These are phyloP conservation scores for Malus hybrid DNA, from an alignment of 331 rosid species.

Conservation along the genomic window DNA sequence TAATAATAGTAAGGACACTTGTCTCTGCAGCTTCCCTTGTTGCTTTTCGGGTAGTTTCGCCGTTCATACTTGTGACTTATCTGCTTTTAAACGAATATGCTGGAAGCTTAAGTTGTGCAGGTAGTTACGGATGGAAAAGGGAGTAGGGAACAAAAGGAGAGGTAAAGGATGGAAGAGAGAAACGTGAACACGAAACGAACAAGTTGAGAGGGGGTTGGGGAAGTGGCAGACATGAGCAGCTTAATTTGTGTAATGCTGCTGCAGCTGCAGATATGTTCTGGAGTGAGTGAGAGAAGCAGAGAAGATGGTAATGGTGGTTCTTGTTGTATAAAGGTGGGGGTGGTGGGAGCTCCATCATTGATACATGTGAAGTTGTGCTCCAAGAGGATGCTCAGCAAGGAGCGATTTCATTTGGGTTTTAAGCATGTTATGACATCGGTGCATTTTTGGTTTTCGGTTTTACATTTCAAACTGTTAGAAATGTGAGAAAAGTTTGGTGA, in stretches of 20 bases:
- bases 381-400: neutral
- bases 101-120: slow-evolving; percentile 17
- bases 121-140: slow-evolving; percentile 1
- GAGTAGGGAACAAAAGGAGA: slow-evolving; percentile 10
- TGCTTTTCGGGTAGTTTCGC: slow-evolving; percentile 8
- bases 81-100: slow-evolving; percentile 5
- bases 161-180: neutral
- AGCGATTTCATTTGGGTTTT: slow-evolving; percentile 13
- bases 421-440: neutral
- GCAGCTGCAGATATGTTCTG: slow-evolving; percentile 17
- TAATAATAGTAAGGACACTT: slow-evolving; percentile 1
- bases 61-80: slow-evolving; percentile 15
- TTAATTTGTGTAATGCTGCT: slow-evolving; percentile 29
- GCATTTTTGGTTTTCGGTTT: neutral
- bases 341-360: slow-evolving; percentile 45
- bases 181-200: neutral
- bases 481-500: neutral
- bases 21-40: neutral
- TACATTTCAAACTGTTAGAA: slow-evolving; percentile 19
- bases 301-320: slow-evolving; percentile 27
- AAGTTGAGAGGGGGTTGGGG: neutral
- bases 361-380: slow-evolving; percentile 19
- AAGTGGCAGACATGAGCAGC: slow-evolving; percentile 12
- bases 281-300: slow-evolving; percentile 11
- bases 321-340: slow-evolving; percentile 23